Evolutionary conservation across 2,329 filamentous ascomycete genomes (phyloP), one percentile per base, ranked within the genome.

Genomic region (Penicillium brasilianum): DNA sequence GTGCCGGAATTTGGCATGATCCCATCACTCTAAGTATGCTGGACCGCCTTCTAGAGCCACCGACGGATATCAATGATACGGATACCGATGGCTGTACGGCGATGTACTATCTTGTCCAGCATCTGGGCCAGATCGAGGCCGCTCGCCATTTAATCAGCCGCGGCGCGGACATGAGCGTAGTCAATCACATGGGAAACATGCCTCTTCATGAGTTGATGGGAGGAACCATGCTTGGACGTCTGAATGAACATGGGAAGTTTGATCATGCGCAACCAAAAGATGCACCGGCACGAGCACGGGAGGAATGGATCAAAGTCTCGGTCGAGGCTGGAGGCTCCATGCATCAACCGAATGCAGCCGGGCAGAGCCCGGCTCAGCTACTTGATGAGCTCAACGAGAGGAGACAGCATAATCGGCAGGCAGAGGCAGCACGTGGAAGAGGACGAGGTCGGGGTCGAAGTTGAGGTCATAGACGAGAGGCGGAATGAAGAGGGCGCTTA

Each of bases 301-400:
- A 58, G 18, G 41, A 54, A 50, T 54, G 46, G n/a, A 18, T 58
- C n/a, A 25, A 50, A 51, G 37, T 58, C 52, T 58, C 54, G 14
- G 30, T 18, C 46, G 57, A 58, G 37, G 57, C 50, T 37, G 57
- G 57, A 10, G 50, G 39, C 2, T 58, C 57, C 6, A 58, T 58
- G 57, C 22, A 54, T 43, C 39, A 58, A 43, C 41, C 32, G 9
- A 58, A 58, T 49, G 20, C 53, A 22, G 50, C 28, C 20, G 32
- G 57, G 18, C 18, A 49, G 41, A 58, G 41, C 30, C 50, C 57
- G 3, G 34, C 50, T 5, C 50, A 58, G 50, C 57, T 58, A 22
- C 43, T 46, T 22, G 43, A 46, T 46, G 43, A 46, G 22, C 54
- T 25, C 20, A n/a, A n/a, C n/a, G n/a, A n/a, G n/a, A n/a, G n/a